Percentiles rank a stretch among this genome's conserved stretches.
Evolutionary conservation across 2,329 filamentous ascomycete species (phyloP).

Genomic region (Colletotrichum magnum): DNA sequence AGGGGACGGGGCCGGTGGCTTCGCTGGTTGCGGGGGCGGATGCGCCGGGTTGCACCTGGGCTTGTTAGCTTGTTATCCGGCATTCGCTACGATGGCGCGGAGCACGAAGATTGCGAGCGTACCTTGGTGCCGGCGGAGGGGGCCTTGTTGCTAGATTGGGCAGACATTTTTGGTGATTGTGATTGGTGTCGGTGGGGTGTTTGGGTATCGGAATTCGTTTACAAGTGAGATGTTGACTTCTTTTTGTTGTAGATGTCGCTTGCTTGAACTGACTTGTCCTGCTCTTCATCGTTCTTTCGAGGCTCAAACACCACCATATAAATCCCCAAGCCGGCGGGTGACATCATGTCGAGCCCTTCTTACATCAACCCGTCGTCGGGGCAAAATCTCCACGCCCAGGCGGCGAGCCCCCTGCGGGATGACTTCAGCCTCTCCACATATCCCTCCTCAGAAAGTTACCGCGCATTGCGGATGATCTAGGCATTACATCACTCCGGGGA

Average conservation of each 20-base stretch:
- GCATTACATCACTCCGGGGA: constrained; percentile 30
- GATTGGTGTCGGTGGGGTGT: neutral
- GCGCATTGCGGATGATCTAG: constrained; percentile 10
- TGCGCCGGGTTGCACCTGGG: constrained; percentile 62
- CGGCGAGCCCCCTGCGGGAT: constrained; percentile 32
- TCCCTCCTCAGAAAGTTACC: constrained; percentile 1
- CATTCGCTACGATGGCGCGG: neutral
- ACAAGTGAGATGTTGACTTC: neutral
- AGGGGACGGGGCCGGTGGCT: constrained; percentile 72
- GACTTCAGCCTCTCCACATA: constrained; percentile 40
- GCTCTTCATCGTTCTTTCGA: neutral
- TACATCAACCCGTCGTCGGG: constrained; percentile 32
- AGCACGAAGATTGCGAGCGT: neutral
- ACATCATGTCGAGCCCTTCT: constrained; percentile 35
- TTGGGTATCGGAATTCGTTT: neutral
- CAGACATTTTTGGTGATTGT: constrained; percentile 14
- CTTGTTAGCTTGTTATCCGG: constrained; percentile 33
- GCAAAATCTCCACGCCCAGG: constrained; percentile 19
- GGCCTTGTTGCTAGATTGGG: constrained; percentile 22
- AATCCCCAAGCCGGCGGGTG: constrained; percentile 15
- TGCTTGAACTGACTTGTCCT: neutral
- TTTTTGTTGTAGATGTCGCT: neutral
- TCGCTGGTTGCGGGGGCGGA: constrained; percentile 70
- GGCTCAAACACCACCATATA: constrained; percentile 12
- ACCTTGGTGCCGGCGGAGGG: constrained; percentile 38